Evolutionary conservation across 148 eudicot species (phyloP), one percentile per base, ranked within the genome.

Genomic region (Heliosperma pusillum): DNA sequence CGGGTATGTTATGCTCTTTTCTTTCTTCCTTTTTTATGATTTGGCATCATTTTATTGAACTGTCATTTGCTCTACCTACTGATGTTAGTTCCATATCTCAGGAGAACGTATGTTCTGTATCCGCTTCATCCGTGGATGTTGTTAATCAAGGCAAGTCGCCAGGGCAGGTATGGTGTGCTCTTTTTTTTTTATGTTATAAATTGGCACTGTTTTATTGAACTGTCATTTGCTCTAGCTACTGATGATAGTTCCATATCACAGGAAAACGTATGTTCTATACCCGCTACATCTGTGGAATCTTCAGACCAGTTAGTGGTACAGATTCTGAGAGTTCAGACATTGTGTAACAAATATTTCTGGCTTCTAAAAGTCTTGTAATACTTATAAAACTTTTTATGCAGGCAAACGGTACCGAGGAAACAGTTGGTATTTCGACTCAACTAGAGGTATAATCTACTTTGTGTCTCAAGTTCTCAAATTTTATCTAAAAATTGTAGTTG

Each of bases 111-210:
- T 44, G 76, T 56, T 53, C 29, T 64, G 68, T 44, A 64, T 61
- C 40, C 44, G 69, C 79, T 80, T 11, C 78, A 40, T 22, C 57
- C 53, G n/a, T 29, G 56, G 75, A 69, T 62, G n/a, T n/a, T 68
- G 76, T 66, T 71, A 81, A 71, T 60, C 76, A 76, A 8, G 58
- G 64, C 9, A 74, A 74, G 22, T 86, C 47, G 17, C 70, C 77
- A 58, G 52, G 83, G 57, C 83, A 82, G 89, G 93, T 87, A 79
- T 24, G 61, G 10, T 33, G 6, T 21, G 11, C 5, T 62, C 33
- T 22, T 62, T 26, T 22, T 5, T 26, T 62, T 62, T 10, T 25
- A n/a, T n/a, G n/a, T n/a, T 62, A 10, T 47, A 47, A 10, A 2
- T 47, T 47, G 53, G 53, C 53, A 47, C 11, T 9, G 10, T 11